Base-by-base conservation (phyloP, 78 protist genomes). In the Diacronema lutheri region DNA sequence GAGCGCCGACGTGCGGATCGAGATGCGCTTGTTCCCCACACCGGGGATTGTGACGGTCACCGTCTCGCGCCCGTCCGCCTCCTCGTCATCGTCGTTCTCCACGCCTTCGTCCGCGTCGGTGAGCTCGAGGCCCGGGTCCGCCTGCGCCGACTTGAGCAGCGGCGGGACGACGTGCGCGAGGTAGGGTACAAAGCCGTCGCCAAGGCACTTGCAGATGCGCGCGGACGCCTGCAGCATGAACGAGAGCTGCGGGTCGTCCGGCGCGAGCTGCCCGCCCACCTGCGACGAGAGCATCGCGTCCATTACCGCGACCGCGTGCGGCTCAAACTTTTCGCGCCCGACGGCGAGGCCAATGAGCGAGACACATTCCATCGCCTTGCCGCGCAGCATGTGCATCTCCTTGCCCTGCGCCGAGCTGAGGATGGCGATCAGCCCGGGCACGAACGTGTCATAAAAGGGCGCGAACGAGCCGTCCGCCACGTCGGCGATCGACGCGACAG, bases 261-360 rank as follows among this genome's bases (percentile, higher is more conserved):
- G 31, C 55, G 44, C 86, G 73, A 91, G 50, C 81, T 79, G 50
- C n/a, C 65, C 62, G 40, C 13, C 62, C 72, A 35, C 19, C 81
- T 79, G 93, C 40, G 89, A 57, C n/a, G 25, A 0, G 44, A 81
- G 23, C 44, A 97, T 20, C 64, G 85, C 55, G 12, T 88, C 85
- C 89, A 97, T 93, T 57, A 97, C 71, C 40, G 80, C 84, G 33
- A 29, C 11, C 56, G 95, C 94, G 78, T 95, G 93, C 0, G 19
- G 12, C 5, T 0, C 23, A 66, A 95, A 97, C 20, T 13, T 66
- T 11, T 90, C 96, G 50, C 77, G 81, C 55, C 96, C 96, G 46
- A 97, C 99, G 4, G 99, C 94, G 23, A 93, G 50, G 74, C 96
- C 97, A 66, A 95, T 88, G 38, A 95, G 81, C 31, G 94, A 85